Evolutionary conservation across 1,139 yeast genomes (phyloP), one percentile per base, ranked within the genome.

Genomic region (Pichia sp.): DNA sequence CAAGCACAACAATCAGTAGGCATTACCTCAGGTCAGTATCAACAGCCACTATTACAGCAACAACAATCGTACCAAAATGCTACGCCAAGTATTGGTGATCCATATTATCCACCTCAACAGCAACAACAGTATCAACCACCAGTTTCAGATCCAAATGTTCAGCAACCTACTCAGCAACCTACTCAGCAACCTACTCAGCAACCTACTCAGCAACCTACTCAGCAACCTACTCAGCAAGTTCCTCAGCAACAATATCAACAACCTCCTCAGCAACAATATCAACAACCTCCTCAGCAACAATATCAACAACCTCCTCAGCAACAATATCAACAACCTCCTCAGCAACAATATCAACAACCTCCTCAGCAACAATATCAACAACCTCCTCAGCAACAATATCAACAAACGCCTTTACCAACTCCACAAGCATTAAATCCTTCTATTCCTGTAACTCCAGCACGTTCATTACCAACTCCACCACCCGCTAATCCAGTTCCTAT

Each of bases 71-170:
- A 35, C 13, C 25, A 22, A 15, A 18, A 4, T 5, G 43, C 42
- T 32, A 32, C 13, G 13, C 13, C 39, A 23, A 34, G 15, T 26
- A 39, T 20, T 20, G 13, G 36, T n/a, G 39, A 43, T 40, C 51
- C 49, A 12, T 30, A 42, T 22, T 47, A 48, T 35, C 39, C 49
- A 13, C 42, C 26, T 13, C n/a, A 15, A 15, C 42, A 20, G n/a
- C 13, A 39, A 7, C 43, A 44, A 26, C 22, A 35, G 22, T 24
- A 35, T 13, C 38, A 32, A 16, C 36, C 16, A 32, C 12, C 4
- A n/a, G n/a, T n/a, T 16, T n/a, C n/a, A 20, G 7, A 4, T 6
- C 38, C 20, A 11, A 24, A 22, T 2, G 9, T 20, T 13, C 23
- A 11, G 7, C 36, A 15, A 13, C 12, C 20, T 27, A 7, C 30